Evolutionary conservation across 345 rosid genomes (phyloP).

Genomic region (Zanthoxylum bungeanum): DNA sequence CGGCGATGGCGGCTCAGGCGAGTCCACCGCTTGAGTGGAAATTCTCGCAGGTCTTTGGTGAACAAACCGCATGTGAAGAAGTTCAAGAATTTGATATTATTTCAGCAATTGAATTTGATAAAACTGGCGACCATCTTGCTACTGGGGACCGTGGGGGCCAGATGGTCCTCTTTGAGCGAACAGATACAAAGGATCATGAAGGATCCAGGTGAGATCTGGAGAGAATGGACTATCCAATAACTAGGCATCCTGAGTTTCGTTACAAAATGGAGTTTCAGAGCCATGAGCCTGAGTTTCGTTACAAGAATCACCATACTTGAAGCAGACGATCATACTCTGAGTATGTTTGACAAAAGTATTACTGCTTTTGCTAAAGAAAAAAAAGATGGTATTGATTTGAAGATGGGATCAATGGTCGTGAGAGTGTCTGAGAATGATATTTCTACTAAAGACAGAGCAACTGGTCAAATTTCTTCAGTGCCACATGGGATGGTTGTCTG

Average conservation of each 20-base stretch:
- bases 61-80: conserved; percentile 87
- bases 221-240: conserved; percentile 54
- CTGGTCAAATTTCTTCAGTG: conserved; percentile 33
- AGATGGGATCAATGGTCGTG: conserved; percentile 66
- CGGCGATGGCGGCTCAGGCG: conserved; percentile 34
- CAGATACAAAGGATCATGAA: conserved; percentile 68
- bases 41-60: conserved; percentile 95
- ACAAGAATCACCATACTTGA: conserved; percentile 70
- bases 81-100: conserved; percentile 98
- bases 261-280: conserved; percentile 99
- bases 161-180: conserved; percentile 97
- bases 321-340: conserved; percentile 76
- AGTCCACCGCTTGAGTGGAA: conserved; percentile 77
- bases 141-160: conserved; percentile 99
- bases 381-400: conserved; percentile 63
- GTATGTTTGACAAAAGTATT: conserved; percentile 83
- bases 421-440: conserved; percentile 52
- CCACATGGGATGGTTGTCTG: conserved; percentile 91
- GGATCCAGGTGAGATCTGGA: conserved; percentile 82
- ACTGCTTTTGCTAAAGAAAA: conserved; percentile 58
- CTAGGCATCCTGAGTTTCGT: conserved; percentile 96
- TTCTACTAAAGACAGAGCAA: conserved; percentile 43
- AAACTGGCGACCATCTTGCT: conserved; percentile 94
- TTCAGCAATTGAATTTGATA: conserved; percentile 98
- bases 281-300: conserved; percentile 99